Base-by-base conservation (phyloP, 352 stramenopile genomes). In the Phytophthora aleatoria region DNA sequence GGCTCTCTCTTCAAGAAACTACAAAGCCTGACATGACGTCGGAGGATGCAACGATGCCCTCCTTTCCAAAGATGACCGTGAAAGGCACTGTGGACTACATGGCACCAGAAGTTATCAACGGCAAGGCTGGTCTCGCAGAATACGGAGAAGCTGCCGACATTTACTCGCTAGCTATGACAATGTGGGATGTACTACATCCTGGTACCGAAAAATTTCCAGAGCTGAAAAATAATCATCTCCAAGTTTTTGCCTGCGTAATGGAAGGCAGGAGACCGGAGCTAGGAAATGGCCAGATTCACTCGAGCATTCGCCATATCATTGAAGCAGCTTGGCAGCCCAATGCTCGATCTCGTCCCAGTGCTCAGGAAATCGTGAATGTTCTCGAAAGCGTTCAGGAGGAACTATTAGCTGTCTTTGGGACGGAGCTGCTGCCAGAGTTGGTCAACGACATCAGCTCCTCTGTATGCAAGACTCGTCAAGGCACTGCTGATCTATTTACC, bases 81-180 rank as follows among this genome's bases (percentile, higher is more conserved):
- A 77, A 84, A 49, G 85, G 85, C 3, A 92, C 85, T 0, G 83
- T 90, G 3, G 75, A 89, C 42, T 92, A 92, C 67, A 94, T 94
- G 86, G 84, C 86, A 5, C 84, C 84, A 3, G 85, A 95, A 38
- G 73, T 95, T 53, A 91, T 95, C 54, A 81, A 91, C 6, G 81
- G 83, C n/a, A 77, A 78, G 24, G 73, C 63, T 3, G 83, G 80
- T 0, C 10, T 80, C 2, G 80, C 77, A 3, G 28, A 45, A 15
- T 95, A 94, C 56, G 81, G 61, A 15, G 79, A 93, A 47, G 77
- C 79, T 30, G 83, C 85, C 0, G 87, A 94, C 42, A 71, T 95
- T 36, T 95, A 91, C 59, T 81, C 79, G 20, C 58, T 95, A 20
- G 85, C 68, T 13, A 85, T 94, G 45, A 92, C 83, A 13, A 79